A percentile compares a stretch with the other conserved stretches of the same genome.
These are phyloP conservation scores for Syzygium oleosum DNA, from an alignment of 345 rosid genomes.

Conservation along the genomic window DNA sequence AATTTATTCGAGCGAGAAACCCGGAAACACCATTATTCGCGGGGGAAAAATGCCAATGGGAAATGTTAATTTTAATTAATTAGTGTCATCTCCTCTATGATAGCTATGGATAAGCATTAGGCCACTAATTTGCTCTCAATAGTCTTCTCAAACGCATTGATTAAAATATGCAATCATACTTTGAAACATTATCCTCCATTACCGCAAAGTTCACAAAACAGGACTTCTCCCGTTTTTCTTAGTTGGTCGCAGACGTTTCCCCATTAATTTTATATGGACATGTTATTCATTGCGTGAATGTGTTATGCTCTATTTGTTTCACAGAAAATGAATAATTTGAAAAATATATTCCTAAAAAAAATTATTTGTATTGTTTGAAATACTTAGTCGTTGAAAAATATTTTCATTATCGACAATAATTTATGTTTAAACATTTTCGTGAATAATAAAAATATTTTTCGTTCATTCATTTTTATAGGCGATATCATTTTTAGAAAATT, in stretches of 20 bases:
- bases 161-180: neutral
- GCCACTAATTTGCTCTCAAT: neutral
- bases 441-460: neutral
- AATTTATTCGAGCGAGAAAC: neutral
- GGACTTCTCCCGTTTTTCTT: neutral
- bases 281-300: neutral
- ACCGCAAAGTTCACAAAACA: neutral
- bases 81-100: neutral
- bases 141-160: neutral
- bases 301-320: neutral
- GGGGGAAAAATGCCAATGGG: neutral
- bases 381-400: too few relatives aligned
- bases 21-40: neutral
- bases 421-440: neutral
- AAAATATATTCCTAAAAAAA: neutral
- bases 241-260: neutral
- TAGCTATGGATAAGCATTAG: neutral
- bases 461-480: neutral
- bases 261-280: neutral
- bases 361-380: neutral
- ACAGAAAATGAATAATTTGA: neutral
- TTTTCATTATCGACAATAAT: neutral
- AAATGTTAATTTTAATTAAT: neutral
- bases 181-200: neutral
- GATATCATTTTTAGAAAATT: neutral